A percentile compares a stretch with the other conserved stretches of the same genome.
phyloP scores from a whole-genome alignment of 2,329 filamentous ascomycete species.

The Fusarium mangiferae region DNA sequence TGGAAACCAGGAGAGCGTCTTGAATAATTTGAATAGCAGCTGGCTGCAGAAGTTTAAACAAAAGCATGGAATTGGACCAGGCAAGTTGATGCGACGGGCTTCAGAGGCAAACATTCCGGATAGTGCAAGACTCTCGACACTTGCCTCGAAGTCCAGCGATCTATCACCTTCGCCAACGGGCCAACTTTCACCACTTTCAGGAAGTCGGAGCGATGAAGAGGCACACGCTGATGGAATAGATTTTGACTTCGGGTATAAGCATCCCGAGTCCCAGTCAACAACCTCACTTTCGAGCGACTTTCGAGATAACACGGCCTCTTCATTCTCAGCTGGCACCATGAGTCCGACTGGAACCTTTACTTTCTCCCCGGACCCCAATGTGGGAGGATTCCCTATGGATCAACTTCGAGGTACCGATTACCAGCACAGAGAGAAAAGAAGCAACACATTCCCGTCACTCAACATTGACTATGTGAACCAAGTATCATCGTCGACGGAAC shows the following conservation, averaged over 20 bases:
- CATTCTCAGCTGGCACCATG: constrained; percentile 76
- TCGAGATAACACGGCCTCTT: constrained; percentile 57
- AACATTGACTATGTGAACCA: constrained; percentile 69
- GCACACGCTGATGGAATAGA: constrained; percentile 58
- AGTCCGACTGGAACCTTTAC: constrained; percentile 80
- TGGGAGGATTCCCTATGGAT: constrained; percentile 69
- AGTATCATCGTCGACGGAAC: constrained; percentile 50
- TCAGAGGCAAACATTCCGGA: constrained; percentile 79
- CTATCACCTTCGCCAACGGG: constrained; percentile 78
- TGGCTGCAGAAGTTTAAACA: constrained; percentile 98
- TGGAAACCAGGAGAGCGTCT: constrained; percentile 74
- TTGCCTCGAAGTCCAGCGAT: constrained; percentile 43
- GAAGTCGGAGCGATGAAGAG: constrained; percentile 75
- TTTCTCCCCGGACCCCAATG: constrained; percentile 79
- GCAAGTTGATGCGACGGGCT: constrained; percentile 64
- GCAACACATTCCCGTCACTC: constrained; percentile 85
- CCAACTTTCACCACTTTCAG: constrained; percentile 75
- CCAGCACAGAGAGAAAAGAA: constrained; percentile 75
- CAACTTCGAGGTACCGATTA: constrained; percentile 61
- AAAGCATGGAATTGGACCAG: constrained; percentile 73
- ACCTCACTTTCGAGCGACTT: constrained; percentile 48
- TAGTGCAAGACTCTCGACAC: constrained; percentile 66
- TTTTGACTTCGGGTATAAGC: constrained; percentile 49
- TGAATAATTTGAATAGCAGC: constrained; percentile 75
- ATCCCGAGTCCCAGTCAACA: constrained; percentile 49